Percentiles rank a stretch among this genome's conserved stretches.
These are phyloP conservation scores for Phytophthora fragariaefolia DNA, from an alignment of 352 stramenopile species.

Conservation along the genomic window DNA sequence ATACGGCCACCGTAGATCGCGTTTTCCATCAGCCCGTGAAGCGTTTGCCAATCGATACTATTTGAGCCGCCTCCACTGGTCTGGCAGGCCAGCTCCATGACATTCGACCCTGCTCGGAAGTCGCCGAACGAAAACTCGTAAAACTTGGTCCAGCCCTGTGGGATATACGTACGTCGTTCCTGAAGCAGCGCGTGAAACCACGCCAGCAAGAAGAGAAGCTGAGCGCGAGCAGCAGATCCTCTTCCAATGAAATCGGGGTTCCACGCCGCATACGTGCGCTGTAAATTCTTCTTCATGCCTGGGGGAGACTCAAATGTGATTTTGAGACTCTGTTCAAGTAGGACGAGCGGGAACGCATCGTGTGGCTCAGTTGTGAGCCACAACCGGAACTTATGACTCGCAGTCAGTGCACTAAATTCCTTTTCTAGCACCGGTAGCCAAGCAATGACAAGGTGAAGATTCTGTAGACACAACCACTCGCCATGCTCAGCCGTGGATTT, in stretches of 20 bases:
- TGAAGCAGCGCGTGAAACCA: conserved; percentile 92
- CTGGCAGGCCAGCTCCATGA: conserved; percentile 86
- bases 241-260: conserved; percentile 73
- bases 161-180: conserved; percentile 92
- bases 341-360: conserved; percentile 88
- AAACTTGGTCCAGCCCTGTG: conserved; percentile 96
- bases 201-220: conserved; percentile 90
- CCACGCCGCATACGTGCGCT: conserved; percentile 93
- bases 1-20: conserved; percentile 95
- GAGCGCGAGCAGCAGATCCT: conserved; percentile 48
- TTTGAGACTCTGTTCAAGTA: conserved; percentile 94
- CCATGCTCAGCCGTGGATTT: conserved; percentile 78
- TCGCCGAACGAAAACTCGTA: conserved; percentile 97
- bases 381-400: conserved; percentile 92
- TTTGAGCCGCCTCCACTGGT: conserved; percentile 26
- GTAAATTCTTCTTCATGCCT: conserved; percentile 96
- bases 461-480: conserved; percentile 96
- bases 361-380: conserved; percentile 96
- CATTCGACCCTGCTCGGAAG: conserved; percentile 91
- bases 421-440: conserved; percentile 95
- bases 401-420: conserved; percentile 71
- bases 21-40: conserved; percentile 96
- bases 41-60: conserved; percentile 89
- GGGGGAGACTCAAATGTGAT: conserved; percentile 96
- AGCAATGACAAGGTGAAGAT: conserved; percentile 94